A percentile compares a stretch with the other conserved stretches of the same genome.
phyloP scores from a whole-genome alignment of 2,329 filamentous ascomycete genomes.

The Neonectria magnoliae region DNA sequence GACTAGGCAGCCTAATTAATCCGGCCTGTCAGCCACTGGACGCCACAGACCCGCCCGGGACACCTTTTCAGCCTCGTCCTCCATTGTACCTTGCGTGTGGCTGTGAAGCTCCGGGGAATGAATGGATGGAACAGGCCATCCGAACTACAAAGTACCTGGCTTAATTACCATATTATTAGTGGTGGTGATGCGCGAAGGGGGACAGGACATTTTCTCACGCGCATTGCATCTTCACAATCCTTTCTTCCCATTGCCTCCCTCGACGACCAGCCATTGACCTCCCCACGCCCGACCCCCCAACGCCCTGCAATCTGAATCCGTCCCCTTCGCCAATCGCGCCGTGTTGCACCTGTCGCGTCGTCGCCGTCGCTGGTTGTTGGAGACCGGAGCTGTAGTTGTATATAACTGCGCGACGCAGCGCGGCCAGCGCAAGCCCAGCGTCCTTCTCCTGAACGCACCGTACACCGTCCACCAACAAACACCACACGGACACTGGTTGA shows the following conservation, averaged over 20 bases:
- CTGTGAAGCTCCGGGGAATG: not conserved
- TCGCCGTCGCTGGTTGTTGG: slow-evolving; percentile 10
- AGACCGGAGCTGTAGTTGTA: slow-evolving; percentile 12
- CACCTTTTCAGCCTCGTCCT: too few species aligned
- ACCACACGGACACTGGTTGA: not conserved
- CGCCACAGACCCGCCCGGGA: not conserved
- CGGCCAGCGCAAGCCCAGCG: slow-evolving; percentile 13
- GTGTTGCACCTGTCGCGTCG: not conserved
- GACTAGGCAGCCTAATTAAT: not conserved
- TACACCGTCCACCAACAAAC: not conserved
- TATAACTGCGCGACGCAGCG: slow-evolving; percentile 15
- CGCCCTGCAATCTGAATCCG: not conserved
- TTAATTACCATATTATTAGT: not conserved
- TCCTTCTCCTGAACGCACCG: slow-evolving; percentile 1
- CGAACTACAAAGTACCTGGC: not conserved
- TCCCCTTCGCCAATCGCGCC: slow-evolving; percentile 8
- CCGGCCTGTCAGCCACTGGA: too few species aligned
- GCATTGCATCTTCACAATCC: slow-evolving; percentile 9
- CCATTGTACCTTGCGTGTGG: not conserved
- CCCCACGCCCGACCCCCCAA: not conserved
- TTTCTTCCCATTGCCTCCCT: not conserved
- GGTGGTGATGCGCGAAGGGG: slow-evolving; percentile 12
- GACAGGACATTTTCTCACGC: slow-evolving; percentile 7
- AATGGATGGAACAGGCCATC: not conserved
- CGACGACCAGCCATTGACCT: slow-evolving; percentile 1